phyloP scores from a whole-genome alignment of 2,329 filamentous ascomycete species.

The Arthrinium phaeospermum region DNA sequence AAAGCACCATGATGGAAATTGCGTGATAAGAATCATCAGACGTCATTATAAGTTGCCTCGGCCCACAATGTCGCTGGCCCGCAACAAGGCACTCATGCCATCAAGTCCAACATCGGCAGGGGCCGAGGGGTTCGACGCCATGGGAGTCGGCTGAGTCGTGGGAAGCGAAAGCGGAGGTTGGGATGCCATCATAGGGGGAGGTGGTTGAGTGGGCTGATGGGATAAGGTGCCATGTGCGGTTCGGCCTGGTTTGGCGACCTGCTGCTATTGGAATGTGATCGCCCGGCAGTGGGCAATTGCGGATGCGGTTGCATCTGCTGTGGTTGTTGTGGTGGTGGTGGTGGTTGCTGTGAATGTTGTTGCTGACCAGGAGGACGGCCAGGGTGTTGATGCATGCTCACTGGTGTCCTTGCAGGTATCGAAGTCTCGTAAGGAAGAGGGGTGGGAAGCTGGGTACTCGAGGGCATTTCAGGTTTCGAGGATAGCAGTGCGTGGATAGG shows the following conservation, averaged over 20 bases:
- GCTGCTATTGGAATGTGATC: slow-evolving; percentile 2
- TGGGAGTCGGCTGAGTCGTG: background rate
- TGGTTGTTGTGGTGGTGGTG: background rate
- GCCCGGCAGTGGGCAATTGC: background rate
- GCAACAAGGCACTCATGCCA: slow-evolving; percentile 63
- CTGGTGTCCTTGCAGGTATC: slow-evolving; percentile 6
- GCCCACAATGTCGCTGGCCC: slow-evolving; percentile 65
- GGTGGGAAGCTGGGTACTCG: background rate
- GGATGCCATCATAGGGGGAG: background rate
- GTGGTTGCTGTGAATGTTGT: background rate
- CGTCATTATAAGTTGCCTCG: slow-evolving; percentile 36
- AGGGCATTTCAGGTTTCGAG: slow-evolving; percentile 39
- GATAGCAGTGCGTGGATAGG: slow-evolving; percentile 61
- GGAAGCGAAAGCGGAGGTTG: background rate
- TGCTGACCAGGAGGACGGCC: slow-evolving; percentile 21
- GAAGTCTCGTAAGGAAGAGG: slow-evolving; percentile 2
- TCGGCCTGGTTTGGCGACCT: background rate
- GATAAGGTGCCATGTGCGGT: background rate
- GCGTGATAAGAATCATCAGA: background rate
- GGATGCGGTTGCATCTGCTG: background rate
- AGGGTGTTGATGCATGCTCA: slow-evolving; percentile 18
- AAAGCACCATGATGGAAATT: background rate
- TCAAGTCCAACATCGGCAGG: slow-evolving; percentile 48
- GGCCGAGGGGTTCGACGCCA: slow-evolving; percentile 25
- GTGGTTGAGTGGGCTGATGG: slow-evolving; percentile 1